Base-by-base conservation (phyloP, 2,329 filamentous ascomycete genomes). In the Chaetomium globosum region DNA sequence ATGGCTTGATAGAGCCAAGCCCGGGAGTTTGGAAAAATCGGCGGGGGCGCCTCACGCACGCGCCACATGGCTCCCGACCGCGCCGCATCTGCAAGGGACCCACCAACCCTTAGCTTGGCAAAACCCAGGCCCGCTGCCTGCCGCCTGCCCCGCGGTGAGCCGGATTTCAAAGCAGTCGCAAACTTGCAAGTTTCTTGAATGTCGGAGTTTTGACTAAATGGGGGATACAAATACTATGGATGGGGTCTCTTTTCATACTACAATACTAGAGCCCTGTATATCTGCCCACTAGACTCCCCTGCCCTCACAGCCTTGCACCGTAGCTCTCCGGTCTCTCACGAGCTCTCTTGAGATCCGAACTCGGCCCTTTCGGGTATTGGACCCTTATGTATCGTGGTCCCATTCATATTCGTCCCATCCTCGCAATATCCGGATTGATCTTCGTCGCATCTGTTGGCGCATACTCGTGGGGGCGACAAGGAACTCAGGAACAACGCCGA, bases 401-500 rank as follows among this genome's bases (percentile, higher is more conserved):
- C 30, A 60, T 66, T 51, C 61, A 39, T 28, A 64, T 54, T n/a
- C 63, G 65, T n/a, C 67, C 65, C 54, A 58, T 71, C 26, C 64
- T 72, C 31, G 55, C 64, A 36, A 59, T 71, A 30, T 70, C 68
- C 57, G 62, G 68, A 55, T 46, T 72, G 26, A 68, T 65, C 58
- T 51, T 72, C 46, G 46, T 73, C 64, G 68, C 68, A 55, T 69
- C 71, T 56, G 68, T 62, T 49, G 71, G 71, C 39, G 67, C 65
- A 66, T 73, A 71, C 58, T 61, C 66, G 57, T 69, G 63, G 65
- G 59, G 68, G 16, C 66, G 63, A 48, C 61, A 66, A 59, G 23
- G 59, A 36, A 54, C 63, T 19, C 58, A 59, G 7, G 43, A 61
- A 10, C 61, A 66, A 33, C 65, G 65, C 6, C 58, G 58, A 67